These are phyloP conservation scores for Pseudoscleropodium purum DNA, from an alignment of 225 moss, liverwort and hornwort species.

Conservation along the genomic window DNA sequence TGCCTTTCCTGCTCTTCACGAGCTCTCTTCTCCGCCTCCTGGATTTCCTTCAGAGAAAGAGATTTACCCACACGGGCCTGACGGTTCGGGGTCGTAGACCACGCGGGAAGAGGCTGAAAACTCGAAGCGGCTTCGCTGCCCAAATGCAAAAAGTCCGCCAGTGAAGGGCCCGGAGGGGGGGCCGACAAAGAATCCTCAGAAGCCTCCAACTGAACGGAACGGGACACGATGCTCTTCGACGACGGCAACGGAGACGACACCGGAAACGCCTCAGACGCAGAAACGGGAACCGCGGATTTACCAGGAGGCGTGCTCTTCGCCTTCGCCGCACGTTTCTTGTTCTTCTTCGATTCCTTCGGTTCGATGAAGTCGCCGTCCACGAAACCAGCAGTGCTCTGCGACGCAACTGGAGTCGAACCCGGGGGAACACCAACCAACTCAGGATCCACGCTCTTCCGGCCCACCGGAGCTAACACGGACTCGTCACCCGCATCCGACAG, in stretches of 20 bases:
- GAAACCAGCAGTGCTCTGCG: constrained; percentile 24
- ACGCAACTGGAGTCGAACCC: constrained; percentile 3
- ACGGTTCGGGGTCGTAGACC: constrained; percentile 65
- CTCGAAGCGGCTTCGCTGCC: constrained; percentile 43
- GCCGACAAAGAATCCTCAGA: constrained; percentile 49
- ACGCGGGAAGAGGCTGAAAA: constrained; percentile 71
- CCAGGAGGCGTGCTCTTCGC: constrained; percentile 50
- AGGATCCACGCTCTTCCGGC: constrained; percentile 2
- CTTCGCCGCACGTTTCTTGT: constrained; percentile 89
- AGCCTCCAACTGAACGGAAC: constrained; percentile 48
- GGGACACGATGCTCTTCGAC: constrained; percentile 48
- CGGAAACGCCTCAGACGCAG: constrained; percentile 35
- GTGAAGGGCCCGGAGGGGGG: constrained; percentile 66
- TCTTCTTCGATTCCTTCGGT: constrained; percentile 94
- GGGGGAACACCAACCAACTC: constrained; percentile 3
- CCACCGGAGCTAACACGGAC: not conserved
- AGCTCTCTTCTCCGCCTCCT: constrained; percentile 79
- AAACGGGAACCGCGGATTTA: constrained; percentile 25
- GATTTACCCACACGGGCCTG: constrained; percentile 68
- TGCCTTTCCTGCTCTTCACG: constrained; percentile 91
- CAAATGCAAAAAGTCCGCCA: constrained; percentile 79
- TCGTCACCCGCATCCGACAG: constrained; percentile 28
- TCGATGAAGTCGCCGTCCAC: constrained; percentile 93
- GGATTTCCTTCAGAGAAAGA: constrained; percentile 91
- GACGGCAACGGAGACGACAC: constrained; percentile 32